Percentiles rank a stretch among this genome's conserved stretches.
These are phyloP conservation scores for Tricholoma bakamatsutake DNA, from an alignment of 768 basidiomycete genomes.

Conservation along the genomic window DNA sequence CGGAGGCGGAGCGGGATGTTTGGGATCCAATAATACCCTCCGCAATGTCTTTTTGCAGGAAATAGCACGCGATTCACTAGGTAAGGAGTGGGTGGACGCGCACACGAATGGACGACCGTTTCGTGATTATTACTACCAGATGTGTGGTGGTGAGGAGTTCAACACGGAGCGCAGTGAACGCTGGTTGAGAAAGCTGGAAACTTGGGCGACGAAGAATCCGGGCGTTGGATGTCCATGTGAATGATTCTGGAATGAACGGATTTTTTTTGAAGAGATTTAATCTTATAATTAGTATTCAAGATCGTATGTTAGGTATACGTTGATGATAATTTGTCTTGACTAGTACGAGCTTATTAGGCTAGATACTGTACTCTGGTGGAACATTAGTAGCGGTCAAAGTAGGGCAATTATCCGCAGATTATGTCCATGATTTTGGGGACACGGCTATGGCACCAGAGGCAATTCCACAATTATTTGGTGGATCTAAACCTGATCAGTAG, in stretches of 20 bases:
- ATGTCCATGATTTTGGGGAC: too few species aligned
- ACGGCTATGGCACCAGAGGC: too few species aligned
- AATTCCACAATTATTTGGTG: too few species aligned
- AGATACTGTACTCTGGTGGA: too few species aligned
- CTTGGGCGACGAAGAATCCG: neutral
- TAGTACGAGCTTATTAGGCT: too few species aligned
- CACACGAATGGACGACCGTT: neutral
- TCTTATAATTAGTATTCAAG: too few species aligned
- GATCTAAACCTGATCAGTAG: too few species aligned
- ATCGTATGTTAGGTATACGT: too few species aligned
- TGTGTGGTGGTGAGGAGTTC: neutral
- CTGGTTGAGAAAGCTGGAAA: neutral
- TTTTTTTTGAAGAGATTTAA: neutral
- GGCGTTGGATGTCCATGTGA: neutral
- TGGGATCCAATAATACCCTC: neutral
- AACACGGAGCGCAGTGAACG: neutral
- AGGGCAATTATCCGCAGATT: too few species aligned
- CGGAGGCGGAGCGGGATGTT: neutral
- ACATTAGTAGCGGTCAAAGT: too few species aligned
- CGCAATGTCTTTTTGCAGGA: neutral
- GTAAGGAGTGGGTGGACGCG: neutral
- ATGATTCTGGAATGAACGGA: neutral
- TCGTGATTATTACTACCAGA: neutral
- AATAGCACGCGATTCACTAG: neutral
- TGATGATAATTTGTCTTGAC: too few species aligned